Conservation (phyloP, 352 stramenopile genomes). For the Aphanomyces cochlioides region DNA sequence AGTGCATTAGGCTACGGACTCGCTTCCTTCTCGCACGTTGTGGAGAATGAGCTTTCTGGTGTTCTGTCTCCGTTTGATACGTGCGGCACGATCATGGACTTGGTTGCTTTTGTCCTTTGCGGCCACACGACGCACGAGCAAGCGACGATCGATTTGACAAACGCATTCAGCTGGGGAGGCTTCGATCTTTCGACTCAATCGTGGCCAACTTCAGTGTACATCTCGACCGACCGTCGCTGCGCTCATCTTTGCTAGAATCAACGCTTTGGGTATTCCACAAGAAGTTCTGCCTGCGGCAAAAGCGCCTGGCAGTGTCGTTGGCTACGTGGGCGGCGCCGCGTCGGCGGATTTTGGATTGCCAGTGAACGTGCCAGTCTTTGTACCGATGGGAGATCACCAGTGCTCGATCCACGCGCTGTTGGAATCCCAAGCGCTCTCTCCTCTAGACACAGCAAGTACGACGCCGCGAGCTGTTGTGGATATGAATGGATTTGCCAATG, state of each 20-base stretch:
- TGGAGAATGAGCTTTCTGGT: slow-evolving; percentile 40
- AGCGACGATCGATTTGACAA: slow-evolving; percentile 63
- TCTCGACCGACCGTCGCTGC: not conserved
- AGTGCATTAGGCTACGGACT: slow-evolving; percentile 65
- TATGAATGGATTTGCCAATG: not conserved
- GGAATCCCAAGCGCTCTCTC: slow-evolving; percentile 30
- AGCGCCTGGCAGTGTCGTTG: slow-evolving; percentile 49
- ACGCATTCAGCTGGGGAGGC: slow-evolving; percentile 72
- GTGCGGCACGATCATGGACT: slow-evolving; percentile 77
- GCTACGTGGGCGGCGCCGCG: slow-evolving; percentile 27
- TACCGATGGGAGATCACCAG: slow-evolving; percentile 76
- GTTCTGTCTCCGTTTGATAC: slow-evolving; percentile 42
- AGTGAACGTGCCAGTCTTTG: slow-evolving; percentile 37
- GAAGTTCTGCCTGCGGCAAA: slow-evolving; percentile 59
- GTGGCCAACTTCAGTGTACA: slow-evolving; percentile 49
- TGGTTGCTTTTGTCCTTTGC: slow-evolving; percentile 70
- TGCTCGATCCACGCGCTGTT: slow-evolving; percentile 64
- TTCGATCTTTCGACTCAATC: slow-evolving; percentile 44
- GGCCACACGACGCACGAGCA: slow-evolving; percentile 41
- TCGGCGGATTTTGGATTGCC: slow-evolving; percentile 38
- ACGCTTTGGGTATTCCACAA: slow-evolving; percentile 53
- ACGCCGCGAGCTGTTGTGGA: not conserved
- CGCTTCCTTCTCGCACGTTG: slow-evolving; percentile 57
- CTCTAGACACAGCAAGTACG: not conserved
- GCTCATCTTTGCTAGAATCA: slow-evolving; percentile 37